Evolutionary conservation across 2,329 filamentous ascomycete species (phyloP).

Genomic region (Nectriaceae sp.): DNA sequence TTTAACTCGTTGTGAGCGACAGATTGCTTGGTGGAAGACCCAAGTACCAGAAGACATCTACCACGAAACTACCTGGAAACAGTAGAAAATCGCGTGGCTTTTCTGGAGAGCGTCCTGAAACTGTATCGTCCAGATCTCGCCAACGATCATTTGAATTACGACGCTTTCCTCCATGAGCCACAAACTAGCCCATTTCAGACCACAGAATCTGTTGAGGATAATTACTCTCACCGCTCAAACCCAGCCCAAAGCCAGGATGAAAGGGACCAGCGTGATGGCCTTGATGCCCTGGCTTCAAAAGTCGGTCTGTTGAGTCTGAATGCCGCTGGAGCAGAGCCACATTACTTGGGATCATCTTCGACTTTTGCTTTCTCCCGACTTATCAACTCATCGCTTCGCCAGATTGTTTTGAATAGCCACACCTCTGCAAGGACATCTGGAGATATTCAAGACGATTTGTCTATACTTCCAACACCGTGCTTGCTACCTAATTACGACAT

Average conservation of each 20-base stretch:
- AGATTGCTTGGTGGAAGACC: conserved; percentile 29
- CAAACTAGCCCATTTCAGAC: neutral
- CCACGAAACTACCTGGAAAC: conserved; percentile 33
- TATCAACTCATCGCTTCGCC: conserved; percentile 17
- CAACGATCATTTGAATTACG: conserved; percentile 1
- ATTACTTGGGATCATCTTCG: conserved; percentile 32
- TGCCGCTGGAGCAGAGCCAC: conserved; percentile 21
- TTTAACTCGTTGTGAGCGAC: neutral
- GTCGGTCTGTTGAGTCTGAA: conserved; percentile 23
- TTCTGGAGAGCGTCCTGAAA: conserved; percentile 19
- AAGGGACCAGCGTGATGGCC: conserved; percentile 2
- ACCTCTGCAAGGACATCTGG: neutral
- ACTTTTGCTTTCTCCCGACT: conserved; percentile 31
- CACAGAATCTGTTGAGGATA: neutral
- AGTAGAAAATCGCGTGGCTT: conserved; percentile 28
- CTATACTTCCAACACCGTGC: conserved; percentile 5
- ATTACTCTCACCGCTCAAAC: neutral
- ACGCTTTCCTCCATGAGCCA: neutral
- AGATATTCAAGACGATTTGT: neutral
- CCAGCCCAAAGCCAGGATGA: neutral
- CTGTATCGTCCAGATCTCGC: conserved; percentile 1
- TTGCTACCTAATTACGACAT: conserved; percentile 8
- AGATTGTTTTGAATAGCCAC: neutral
- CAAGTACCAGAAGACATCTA: conserved; percentile 23
- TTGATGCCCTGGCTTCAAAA: conserved; percentile 11